Evolutionary conservation across 495 filamentous ascomycete genomes (phyloP), one percentile per base, ranked within the genome.

Genomic region (Aeminium ludgeri): DNA sequence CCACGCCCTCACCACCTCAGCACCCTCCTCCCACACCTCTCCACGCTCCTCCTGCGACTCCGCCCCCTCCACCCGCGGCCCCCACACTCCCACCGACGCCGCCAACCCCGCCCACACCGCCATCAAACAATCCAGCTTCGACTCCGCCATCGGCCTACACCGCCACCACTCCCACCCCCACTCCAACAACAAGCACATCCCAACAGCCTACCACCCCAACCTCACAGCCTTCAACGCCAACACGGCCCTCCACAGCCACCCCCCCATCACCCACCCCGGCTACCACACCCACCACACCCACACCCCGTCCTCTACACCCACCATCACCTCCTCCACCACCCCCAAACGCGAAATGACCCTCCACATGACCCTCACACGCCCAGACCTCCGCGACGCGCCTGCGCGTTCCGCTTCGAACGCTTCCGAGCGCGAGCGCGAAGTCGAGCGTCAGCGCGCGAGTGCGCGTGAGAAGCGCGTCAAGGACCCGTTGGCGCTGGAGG

Each of bases 351-450:
- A 94, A 58, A 94, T 94, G 87, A 93, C 86, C 11, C 60, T 95
- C 32, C 80, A 82, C 27, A 91, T 95, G 83, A 94, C 87, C 5
- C 69, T 94, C 37, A 95, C 87, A 16, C 69, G 84, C 36, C 85
- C 86, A 0, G 87, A 93, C 53, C 68, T 94, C 38, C 73, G 82
- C 31, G 73, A 72, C 1, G 64, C 73, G 42, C 23, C 8, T 8
- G 23, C n/a, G n/a, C n/a, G n/a, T n/a, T n/a, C n/a, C n/a, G n/a
- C n/a, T n/a, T n/a, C n/a, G n/a, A n/a, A n/a, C n/a, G n/a, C n/a
- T n/a, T n/a, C n/a, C n/a, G n/a, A 25, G 23, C 23, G 23, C 23
- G 82, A 78, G 54, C 71, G 69, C 19, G 65, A 69, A 50, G 62
- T 72, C 27, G 51, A 59, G 36, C 17, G 15, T 1, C 27, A 20